Evolutionary conservation across 176 grass and related monocot species (phyloP), one percentile per base, ranked within the genome.

Genomic region (Thalia dealbata): DNA sequence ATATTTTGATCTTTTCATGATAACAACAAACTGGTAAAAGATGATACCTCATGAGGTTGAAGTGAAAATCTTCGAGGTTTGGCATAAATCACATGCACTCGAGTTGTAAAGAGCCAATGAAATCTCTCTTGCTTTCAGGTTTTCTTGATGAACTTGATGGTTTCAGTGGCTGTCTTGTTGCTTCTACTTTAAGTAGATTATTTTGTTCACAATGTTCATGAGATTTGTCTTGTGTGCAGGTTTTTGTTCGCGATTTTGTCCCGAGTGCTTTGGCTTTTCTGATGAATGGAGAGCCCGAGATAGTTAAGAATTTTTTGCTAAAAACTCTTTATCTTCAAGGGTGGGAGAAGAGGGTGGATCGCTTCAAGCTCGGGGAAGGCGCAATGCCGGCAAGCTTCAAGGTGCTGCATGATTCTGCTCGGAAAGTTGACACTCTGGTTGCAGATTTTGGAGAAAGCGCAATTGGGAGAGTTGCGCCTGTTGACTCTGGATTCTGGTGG

Each of bases 401-500:
- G 75, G 84, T 86, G 50, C 70, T 86, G 21, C 79, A 86, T n/a
- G 42, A 86, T 45, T 75, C 79, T 0, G 52, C 50, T 25, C 61
- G 79, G 45, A 86, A 78, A 43, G 65, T 25, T n/a, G 84, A 86
- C 8, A 78, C 84, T 11, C 69, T 86, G 1, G 77, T 78, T 25
- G 79, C 84, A 1, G 84, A 86, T 74, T 82, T 82, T 30, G 75
- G 84, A 5, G 84, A 86, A 74, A 86, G 83, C 7, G 83, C 83
- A 25, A 85, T 85, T 3, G 83, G 78, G 51, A 79, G 83, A 16
- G 84, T 86, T 15, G 84, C 84, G 1, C 84, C 84, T 25, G 84
- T 86, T 44, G 84, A 86, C 67, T 82, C 84, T 18, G 79, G 75
- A 23, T 86, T 86, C 62, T 86, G 84, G 84, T 86, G 84, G 84